These are phyloP conservation scores for Oryza nivara DNA, from an alignment of 176 grass and related monocot species.

Conservation along the genomic window DNA sequence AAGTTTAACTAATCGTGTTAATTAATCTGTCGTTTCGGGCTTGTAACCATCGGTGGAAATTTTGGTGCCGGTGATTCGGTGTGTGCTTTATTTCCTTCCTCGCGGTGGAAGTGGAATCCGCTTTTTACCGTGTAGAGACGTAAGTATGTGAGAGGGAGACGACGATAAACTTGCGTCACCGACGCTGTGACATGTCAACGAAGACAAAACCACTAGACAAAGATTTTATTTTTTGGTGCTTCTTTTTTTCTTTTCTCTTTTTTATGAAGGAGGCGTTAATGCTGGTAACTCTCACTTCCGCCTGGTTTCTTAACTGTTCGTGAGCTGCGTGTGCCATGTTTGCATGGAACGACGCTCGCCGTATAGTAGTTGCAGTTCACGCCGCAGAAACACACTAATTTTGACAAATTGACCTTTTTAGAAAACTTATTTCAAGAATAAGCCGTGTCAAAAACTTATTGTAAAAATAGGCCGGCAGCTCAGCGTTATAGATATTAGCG, in stretches of 20 bases:
- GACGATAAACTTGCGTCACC: background rate
- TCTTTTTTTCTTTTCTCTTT: background rate
- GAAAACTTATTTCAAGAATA: no score
- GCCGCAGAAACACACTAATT: no score
- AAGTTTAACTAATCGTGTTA: background rate
- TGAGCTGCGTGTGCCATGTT: background rate
- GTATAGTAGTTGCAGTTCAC: background rate
- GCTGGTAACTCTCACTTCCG: background rate
- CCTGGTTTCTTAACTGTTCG: background rate
- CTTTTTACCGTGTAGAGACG: background rate
- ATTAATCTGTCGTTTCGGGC: background rate
- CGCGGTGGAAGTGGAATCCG: background rate
- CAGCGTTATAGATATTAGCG: no score
- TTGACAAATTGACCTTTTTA: no score
- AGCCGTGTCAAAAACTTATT: no score
- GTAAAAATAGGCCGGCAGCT: accelerated
- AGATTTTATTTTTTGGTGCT: background rate
- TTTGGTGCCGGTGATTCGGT: background rate
- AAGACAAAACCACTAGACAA: background rate
- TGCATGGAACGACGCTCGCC: background rate
- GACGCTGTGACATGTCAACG: background rate
- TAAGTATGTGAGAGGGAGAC: background rate
- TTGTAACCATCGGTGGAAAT: background rate
- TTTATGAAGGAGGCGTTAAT: background rate
- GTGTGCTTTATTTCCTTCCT: background rate